A percentile compares a stretch with the other conserved stretches of the same genome.
These are phyloP conservation scores for Phylloporus arenicola DNA, from an alignment of 768 basidiomycete species.

Conservation along the genomic window DNA sequence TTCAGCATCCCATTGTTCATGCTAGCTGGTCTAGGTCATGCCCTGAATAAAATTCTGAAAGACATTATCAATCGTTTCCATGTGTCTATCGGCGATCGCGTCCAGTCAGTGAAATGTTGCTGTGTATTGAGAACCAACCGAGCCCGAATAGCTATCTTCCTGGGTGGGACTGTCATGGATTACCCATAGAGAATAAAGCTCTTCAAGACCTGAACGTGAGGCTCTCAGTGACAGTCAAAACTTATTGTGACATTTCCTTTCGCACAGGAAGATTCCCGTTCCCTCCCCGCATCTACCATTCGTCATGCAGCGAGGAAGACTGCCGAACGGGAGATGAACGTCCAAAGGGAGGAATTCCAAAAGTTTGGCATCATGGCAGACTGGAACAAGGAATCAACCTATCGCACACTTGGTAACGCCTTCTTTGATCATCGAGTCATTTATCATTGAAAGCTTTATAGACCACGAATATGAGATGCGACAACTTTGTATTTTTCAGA, in stretches of 20 bases:
- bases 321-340: slow-evolving; percentile 66
- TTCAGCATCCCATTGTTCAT: background rate
- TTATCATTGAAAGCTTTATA: slow-evolving; percentile 25
- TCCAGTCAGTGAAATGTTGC: slow-evolving; percentile 57
- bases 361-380: slow-evolving; percentile 89
- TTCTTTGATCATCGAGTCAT: background rate
- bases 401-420: slow-evolving; percentile 74
- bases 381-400: slow-evolving; percentile 68
- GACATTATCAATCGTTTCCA: slow-evolving; percentile 92
- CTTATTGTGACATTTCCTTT: background rate
- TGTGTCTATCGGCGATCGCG: slow-evolving; percentile 65
- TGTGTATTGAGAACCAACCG: background rate
- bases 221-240: background rate
- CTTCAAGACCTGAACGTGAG: slow-evolving; percentile 65
- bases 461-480: slow-evolving; percentile 86
- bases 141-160: slow-evolving; percentile 69
- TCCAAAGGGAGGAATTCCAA: slow-evolving; percentile 75
- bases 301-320: slow-evolving; percentile 66
- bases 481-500: slow-evolving; percentile 78
- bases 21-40: slow-evolving; percentile 60
- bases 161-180: slow-evolving; percentile 97
- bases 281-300: slow-evolving; percentile 55
- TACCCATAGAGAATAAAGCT: slow-evolving; percentile 95
- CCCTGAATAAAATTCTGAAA: slow-evolving; percentile 93
- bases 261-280: slow-evolving; percentile 48